Conservation (phyloP, 176 grass and related monocot species). For the Bromus sterilis region DNA sequence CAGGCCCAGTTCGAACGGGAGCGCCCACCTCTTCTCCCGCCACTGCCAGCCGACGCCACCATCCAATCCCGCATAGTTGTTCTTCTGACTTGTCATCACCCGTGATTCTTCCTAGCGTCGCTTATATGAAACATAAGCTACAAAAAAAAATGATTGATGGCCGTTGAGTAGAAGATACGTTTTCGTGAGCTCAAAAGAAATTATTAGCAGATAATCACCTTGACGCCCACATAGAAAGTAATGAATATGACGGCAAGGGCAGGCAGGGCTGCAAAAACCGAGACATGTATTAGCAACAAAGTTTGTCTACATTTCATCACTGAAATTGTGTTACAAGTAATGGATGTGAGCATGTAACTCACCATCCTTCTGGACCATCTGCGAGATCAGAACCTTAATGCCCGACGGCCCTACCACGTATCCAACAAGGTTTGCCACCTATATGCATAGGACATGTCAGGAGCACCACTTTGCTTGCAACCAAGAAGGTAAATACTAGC, state of each 20-base stretch:
- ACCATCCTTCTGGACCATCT: conserved; percentile 65
- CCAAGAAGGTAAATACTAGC: background rate
- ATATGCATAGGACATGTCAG: conserved; percentile 1
- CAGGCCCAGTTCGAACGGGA: no score
- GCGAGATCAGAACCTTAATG: conserved; percentile 56
- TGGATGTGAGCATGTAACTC: conserved; percentile 12
- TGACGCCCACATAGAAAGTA: conserved; percentile 80
- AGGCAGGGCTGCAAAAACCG: conserved; percentile 38
- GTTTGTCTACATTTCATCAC: background rate
- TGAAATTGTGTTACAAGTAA: background rate
- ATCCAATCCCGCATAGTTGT: background rate
- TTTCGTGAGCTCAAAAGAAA: background rate
- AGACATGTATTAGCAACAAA: conserved; percentile 20
- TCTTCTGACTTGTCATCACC: background rate
- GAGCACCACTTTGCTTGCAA: background rate
- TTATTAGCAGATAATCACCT: conserved; percentile 43
- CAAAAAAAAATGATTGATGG: conserved; percentile 13
- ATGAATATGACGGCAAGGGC: conserved; percentile 49
- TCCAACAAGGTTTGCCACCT: conserved; percentile 90
- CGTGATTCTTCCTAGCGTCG: conserved; percentile 27
- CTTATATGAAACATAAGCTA: conserved; percentile 92
- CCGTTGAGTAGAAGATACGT: background rate
- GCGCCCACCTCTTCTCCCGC: no score
- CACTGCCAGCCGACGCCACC: no score
- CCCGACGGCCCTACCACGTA: conserved; percentile 79